Base-by-base conservation (phyloP, 2,329 filamentous ascomycete genomes). In the Akanthomyces muscarius region DNA sequence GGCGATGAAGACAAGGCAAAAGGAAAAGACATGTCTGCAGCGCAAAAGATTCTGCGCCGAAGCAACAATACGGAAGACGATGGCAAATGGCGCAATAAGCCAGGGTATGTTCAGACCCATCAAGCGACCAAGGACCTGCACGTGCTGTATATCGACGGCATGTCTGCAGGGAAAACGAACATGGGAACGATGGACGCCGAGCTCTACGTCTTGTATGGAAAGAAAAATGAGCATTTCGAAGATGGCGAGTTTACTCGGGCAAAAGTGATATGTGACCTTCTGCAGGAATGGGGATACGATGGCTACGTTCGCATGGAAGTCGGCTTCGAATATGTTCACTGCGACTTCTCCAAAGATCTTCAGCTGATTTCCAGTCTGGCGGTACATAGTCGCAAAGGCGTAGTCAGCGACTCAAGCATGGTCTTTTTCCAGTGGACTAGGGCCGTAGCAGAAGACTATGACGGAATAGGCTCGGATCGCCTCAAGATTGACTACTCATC, bases 251-350 rank as follows among this genome's bases (percentile, higher is more conserved):
- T 65, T 5, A 71, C 73, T 2, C 83, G 88, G 7, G 87, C 86
- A 0, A 55, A 68, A 1, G 77, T 78, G 1, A 73, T 90, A 1
- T 91, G 89, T 71, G 72, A 79, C 0, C 67, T 88, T 11, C 79
- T 83, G 11, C 72, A 51, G 64, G 72, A 68, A 61, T 84, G 71
- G 87, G 83, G 83, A 11, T 78, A 89, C n/a, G 84, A 90, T 68
- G 87, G 86, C 0, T 77, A 90, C 25, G 73, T 91, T 2, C 81
- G 88, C 13, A 87, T 87, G 81, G 89, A 91, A 69, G 81, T 82
- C 21, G 89, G 89, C 0, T 90, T 90, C 66, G 89, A 91, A 72
- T 79, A 89, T 60, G 88, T 91, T 56, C 76, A 88, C 23, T 91
- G 88, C 71, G 76, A 87, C 60, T 91, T 91, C 52, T 66, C 68